Base-by-base conservation (phyloP, 192 early-diverging fungal species). In the Pilobolus umbonatus region DNA sequence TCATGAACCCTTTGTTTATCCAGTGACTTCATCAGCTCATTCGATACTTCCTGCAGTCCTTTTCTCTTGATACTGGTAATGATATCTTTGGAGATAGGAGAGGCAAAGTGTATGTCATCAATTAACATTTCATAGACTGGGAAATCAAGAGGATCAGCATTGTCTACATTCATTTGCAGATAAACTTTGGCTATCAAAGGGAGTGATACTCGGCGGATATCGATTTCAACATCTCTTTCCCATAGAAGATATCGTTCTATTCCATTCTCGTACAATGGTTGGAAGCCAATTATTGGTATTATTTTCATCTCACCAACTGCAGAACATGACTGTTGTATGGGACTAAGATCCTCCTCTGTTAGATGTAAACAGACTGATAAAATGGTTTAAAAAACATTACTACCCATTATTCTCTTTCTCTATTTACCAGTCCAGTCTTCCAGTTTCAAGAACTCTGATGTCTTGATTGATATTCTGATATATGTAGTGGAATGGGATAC, bases 51-150 rank as follows among this genome's bases (percentile, higher is more conserved):
- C 12, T 54, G 21, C 15, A 54, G 9, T 0, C 52, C 52, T 38
- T 35, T 35, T 5, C 17, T 35, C 5, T 54, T 17, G 25, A 54
- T 36, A 4, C 19, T 54, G 5, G 31, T 36, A 5, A 54, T 24
- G n/a, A 14, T 32, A 54, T 54, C 35, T 21, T 29, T 19, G 6
- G 29, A 38, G 6, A 31, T 38, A 24, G 52, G 17, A 12, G 38
- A 25, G 5, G 31, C 31, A 24, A 54, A 54, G 25, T 54, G 52
- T 9, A 54, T 15, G 38, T 54, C 52, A 54, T 54, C 52, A 32
- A 54, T 24, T 31, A 38, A 22, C 31, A 54, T 36, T 22, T 54
- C 31, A 5, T 31, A 54, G 0, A 38, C 52, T 11, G 52, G 52
- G 22, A 54, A 54, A 12, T 22, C 4, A 21, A 54, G 12, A 2